phyloP scores from a whole-genome alignment of 768 basidiomycete species.

The Trametes sanguinea region DNA sequence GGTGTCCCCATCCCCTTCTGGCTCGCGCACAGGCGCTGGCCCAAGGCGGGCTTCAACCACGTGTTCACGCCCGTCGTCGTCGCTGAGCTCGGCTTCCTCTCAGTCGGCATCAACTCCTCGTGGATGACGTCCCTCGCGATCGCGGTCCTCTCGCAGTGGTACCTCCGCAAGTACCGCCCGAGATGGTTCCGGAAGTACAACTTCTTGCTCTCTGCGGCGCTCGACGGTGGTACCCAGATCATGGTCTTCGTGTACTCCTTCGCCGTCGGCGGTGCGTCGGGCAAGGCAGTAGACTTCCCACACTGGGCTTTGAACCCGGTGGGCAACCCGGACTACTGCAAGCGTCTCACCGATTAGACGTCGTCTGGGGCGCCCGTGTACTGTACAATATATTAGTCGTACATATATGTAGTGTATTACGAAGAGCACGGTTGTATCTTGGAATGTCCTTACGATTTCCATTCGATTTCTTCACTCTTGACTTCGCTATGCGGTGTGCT shows the following conservation, averaged over 20 bases:
- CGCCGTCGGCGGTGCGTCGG: conserved; percentile 28
- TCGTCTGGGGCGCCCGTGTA: background rate
- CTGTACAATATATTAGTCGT: background rate
- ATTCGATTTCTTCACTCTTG: background rate
- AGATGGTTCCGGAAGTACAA: conserved; percentile 55
- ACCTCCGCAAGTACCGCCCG: conserved; percentile 44
- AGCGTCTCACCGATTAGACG: conserved; percentile 12
- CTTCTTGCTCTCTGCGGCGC: conserved; percentile 51
- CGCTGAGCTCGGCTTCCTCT: conserved; percentile 48
- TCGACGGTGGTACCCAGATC: conserved; percentile 54
- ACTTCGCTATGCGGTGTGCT: background rate
- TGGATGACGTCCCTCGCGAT: conserved; percentile 46
- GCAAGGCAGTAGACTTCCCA: conserved; percentile 24
- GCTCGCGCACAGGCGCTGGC: conserved; percentile 46
- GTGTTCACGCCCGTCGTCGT: conserved; percentile 52
- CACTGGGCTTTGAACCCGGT: conserved; percentile 29
- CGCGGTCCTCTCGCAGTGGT: conserved; percentile 48
- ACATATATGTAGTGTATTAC: background rate
- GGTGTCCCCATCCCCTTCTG: conserved; percentile 56
- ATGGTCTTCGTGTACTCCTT: conserved; percentile 37
- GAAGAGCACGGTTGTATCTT: background rate
- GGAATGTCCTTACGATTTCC: too few relatives aligned
- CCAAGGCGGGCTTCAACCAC: conserved; percentile 45
- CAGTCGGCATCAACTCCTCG: conserved; percentile 57
- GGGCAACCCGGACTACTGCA: conserved; percentile 32